phyloP scores from a whole-genome alignment of 2,329 filamentous ascomycete genomes.

The Talaromyces sp. region DNA sequence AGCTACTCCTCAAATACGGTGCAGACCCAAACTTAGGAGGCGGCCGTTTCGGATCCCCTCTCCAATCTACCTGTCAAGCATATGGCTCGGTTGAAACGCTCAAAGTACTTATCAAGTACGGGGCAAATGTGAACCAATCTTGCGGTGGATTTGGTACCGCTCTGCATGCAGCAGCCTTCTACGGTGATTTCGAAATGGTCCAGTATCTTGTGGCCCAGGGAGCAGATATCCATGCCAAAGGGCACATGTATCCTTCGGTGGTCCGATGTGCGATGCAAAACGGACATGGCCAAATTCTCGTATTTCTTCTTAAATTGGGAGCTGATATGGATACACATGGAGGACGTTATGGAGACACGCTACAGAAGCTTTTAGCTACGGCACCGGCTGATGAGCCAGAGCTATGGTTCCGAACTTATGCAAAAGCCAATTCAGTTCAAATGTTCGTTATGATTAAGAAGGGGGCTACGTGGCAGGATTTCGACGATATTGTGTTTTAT shows the following conservation, averaged over 20 bases:
- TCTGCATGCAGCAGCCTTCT: constrained; percentile 4
- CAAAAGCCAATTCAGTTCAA: neutral
- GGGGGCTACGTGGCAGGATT: neutral
- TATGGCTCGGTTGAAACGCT: neutral
- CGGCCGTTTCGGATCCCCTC: neutral
- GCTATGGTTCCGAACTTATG: neutral
- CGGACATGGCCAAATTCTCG: neutral
- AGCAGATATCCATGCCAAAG: constrained; percentile 3
- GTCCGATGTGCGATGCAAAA: neutral
- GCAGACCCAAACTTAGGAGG: neutral
- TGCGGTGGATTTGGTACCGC: constrained; percentile 2
- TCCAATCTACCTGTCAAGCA: neutral
- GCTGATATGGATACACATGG: constrained; percentile 5
- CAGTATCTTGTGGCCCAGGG: constrained; percentile 1
- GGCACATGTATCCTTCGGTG: neutral
- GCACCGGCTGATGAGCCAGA: neutral
- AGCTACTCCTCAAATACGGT: neutral
- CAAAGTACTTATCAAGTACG: neutral
- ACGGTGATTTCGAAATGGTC: constrained; percentile 1
- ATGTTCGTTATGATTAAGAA: neutral
- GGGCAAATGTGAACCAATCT: constrained; percentile 4
- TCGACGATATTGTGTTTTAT: neutral
- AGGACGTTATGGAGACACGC: neutral
- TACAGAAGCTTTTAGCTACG: neutral
- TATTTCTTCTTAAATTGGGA: constrained; percentile 1